phyloP scores from a whole-genome alignment of 352 stramenopile genomes.

The Phytophthora europaea region DNA sequence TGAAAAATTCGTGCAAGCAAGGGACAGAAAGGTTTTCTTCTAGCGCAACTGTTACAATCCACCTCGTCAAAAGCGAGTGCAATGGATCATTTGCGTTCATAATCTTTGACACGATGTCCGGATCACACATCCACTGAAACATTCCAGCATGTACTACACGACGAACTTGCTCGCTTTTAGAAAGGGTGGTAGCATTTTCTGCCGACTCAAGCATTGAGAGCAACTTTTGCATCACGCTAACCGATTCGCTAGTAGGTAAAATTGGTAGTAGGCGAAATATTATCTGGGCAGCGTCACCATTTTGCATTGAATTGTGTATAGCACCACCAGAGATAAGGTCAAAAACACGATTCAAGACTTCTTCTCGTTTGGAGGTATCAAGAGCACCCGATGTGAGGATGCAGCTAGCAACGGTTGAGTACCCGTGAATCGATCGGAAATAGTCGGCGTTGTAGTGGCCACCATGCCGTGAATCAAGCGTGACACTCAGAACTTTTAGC shows the following conservation, averaged over 20 bases:
- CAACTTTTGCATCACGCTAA: constrained; percentile 48
- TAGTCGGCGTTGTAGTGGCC: constrained; percentile 44
- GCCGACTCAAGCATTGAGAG: constrained; percentile 57
- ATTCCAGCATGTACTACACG: constrained; percentile 60
- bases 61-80: constrained; percentile 41
- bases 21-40: constrained; percentile 61
- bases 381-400: constrained; percentile 65
- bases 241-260: constrained; percentile 38
- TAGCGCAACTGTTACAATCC: constrained; percentile 55
- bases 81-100: constrained; percentile 42
- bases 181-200: constrained; percentile 48
- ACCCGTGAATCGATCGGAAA: constrained; percentile 56
- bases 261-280: constrained; percentile 61
- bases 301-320: constrained; percentile 63
- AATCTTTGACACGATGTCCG: constrained; percentile 47
- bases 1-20: constrained; percentile 63
- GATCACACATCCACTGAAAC: constrained; percentile 68
- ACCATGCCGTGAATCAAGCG: constrained; percentile 48
- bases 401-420: constrained; percentile 64
- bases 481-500: constrained; percentile 58
- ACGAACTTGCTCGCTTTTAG: constrained; percentile 58
- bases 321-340: constrained; percentile 60
- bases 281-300: constrained; percentile 63
- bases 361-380: constrained; percentile 39
- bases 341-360: constrained; percentile 63